phyloP scores from a whole-genome alignment of 768 basidiomycete genomes.

The Phanerochaete sordida region DNA sequence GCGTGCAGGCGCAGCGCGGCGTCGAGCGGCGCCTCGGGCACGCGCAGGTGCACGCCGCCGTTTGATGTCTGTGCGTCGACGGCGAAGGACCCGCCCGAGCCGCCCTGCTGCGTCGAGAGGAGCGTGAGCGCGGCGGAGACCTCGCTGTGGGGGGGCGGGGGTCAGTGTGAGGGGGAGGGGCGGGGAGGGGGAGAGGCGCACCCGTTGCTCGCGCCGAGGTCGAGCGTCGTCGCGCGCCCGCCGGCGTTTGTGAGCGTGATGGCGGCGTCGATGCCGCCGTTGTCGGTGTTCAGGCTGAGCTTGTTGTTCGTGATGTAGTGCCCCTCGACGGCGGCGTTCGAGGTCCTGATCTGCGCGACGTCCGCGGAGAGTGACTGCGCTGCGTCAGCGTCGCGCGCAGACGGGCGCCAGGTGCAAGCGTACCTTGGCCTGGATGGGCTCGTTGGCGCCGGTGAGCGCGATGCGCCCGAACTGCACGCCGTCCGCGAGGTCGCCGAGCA shows the following conservation, averaged over 20 bases:
- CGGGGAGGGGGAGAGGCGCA: conserved; percentile 20
- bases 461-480: conserved; percentile 8
- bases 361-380: not conserved
- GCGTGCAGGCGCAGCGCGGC: not conserved
- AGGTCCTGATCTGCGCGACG: conserved; percentile 28
- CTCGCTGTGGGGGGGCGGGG: not conserved
- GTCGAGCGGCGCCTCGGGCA: not conserved
- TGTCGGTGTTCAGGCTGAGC: conserved; percentile 34
- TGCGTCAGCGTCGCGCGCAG: too few species aligned
- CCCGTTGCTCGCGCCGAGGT: conserved; percentile 41
- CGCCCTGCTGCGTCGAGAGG: conserved; percentile 7
- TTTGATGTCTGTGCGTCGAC: conserved; percentile 33
- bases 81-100: conserved; percentile 28
- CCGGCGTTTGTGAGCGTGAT: conserved; percentile 32
- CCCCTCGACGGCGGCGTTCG: conserved; percentile 45
- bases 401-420: not conserved
- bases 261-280: conserved; percentile 35
- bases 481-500: conserved; percentile 9
- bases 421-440: conserved; percentile 11
- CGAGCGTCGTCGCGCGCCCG: conserved; percentile 24
- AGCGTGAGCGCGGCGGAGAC: conserved; percentile 20
- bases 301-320: conserved; percentile 32
- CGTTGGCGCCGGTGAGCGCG: conserved; percentile 5
- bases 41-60: conserved; percentile 24
- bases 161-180: not conserved